A percentile compares a stretch with the other conserved stretches of the same genome.
These are phyloP conservation scores for Solanum lycopersicoides DNA, from an alignment of 257 asterid genomes.

Conservation along the genomic window DNA sequence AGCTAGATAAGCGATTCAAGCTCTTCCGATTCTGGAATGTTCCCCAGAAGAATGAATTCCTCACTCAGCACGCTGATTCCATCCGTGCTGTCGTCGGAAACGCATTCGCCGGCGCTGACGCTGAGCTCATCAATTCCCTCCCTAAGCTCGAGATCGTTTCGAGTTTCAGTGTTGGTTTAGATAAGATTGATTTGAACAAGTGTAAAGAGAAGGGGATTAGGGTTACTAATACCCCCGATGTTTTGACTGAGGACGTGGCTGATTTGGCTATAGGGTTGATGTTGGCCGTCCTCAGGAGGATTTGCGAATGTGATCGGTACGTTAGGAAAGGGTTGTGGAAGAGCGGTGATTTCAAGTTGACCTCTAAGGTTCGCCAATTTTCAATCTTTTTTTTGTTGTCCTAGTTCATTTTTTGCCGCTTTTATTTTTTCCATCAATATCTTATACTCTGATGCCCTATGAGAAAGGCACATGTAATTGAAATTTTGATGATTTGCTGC, in stretches of 20 bases:
- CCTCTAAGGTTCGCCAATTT: constrained; percentile 40
- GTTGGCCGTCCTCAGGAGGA: constrained; percentile 55
- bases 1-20: constrained; percentile 58
- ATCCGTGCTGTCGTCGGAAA: constrained; percentile 69
- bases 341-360: constrained; percentile 46
- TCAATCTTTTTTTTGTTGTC: background rate
- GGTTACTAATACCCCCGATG: constrained; percentile 88
- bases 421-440: background rate
- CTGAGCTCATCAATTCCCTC: constrained; percentile 47
- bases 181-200: constrained; percentile 61
- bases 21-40: constrained; percentile 60
- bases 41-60: constrained; percentile 33
- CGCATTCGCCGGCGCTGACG: constrained; percentile 39
- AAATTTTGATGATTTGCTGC: background rate
- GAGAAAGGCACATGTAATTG: background rate
- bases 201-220: constrained; percentile 69
- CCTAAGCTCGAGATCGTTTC: constrained; percentile 72
- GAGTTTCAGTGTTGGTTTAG: constrained; percentile 72
- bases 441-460: background rate
- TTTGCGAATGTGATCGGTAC: constrained; percentile 52
- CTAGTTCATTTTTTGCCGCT: background rate
- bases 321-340: constrained; percentile 70
- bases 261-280: constrained; percentile 78
- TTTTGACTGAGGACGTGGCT: constrained; percentile 87
- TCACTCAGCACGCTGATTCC: constrained; percentile 33